These are phyloP conservation scores for Xylaria venustula DNA, from an alignment of 495 filamentous ascomycete species.

Conservation along the genomic window DNA sequence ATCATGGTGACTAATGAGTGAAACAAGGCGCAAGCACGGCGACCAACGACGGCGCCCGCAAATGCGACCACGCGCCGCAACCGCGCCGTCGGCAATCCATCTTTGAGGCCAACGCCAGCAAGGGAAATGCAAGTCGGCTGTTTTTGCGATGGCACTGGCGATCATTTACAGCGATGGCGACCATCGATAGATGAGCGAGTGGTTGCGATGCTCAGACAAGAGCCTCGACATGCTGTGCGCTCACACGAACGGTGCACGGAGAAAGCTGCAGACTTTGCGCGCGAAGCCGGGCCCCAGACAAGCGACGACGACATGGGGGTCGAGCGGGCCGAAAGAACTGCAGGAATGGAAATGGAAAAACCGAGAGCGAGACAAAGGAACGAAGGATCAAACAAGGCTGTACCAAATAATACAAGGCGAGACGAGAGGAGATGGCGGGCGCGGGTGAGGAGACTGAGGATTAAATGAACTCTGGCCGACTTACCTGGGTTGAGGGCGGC, in stretches of 20 bases:
- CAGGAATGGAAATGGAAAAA: not conserved
- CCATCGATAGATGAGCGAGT: slow-evolving; percentile 6
- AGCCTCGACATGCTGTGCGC: slow-evolving; percentile 3
- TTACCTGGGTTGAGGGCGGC: slow-evolving; percentile 54
- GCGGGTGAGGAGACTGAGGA: slow-evolving; percentile 7
- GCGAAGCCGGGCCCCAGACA: not conserved
- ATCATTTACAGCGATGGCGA: slow-evolving; percentile 18
- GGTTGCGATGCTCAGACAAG: slow-evolving; percentile 16
- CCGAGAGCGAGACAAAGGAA: not conserved
- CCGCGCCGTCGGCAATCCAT: not conserved
- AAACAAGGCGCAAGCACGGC: slow-evolving; percentile 1
- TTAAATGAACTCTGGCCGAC: slow-evolving; percentile 26
- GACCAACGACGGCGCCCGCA: slow-evolving; percentile 12
- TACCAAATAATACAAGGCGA: not conserved
- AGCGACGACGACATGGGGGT: slow-evolving; percentile 2
- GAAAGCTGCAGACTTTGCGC: not conserved
- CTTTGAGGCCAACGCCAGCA: not conserved
- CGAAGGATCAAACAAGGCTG: not conserved
- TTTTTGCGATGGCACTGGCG: slow-evolving; percentile 17
- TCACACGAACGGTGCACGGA: not conserved
- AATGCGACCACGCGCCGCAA: not conserved
- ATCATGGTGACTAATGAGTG: not conserved
- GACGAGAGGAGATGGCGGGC: not conserved
- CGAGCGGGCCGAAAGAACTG: not conserved
- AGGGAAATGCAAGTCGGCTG: slow-evolving; percentile 12